Evolutionary conservation across 2,329 filamentous ascomycete genomes (phyloP), one percentile per base, ranked within the genome.

Genomic region (Diaporthe citriasiana): DNA sequence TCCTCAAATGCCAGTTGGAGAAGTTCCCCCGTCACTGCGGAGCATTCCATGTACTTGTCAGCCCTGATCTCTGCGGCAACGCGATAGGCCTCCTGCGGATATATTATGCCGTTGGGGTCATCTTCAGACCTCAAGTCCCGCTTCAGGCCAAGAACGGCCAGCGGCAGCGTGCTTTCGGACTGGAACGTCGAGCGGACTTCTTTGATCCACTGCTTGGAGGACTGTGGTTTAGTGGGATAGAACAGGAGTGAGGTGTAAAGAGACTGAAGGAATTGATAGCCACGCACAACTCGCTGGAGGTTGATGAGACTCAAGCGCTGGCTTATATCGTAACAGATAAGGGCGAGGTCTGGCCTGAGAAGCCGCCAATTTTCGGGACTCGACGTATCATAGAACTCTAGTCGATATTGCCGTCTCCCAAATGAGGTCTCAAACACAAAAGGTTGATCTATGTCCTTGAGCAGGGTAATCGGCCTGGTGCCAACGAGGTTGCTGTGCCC

Each of bases 1-100:
- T 92, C 90, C 79, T 92, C 89, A 78, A 91, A 90, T 7, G 87
- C 88, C 77, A 89, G 82, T 77, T 85, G 83, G 57, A 92, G 79
- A 70, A 92, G 84, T 82, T 91, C 89, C 22, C 90, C 90, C 4
- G 89, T 91, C 63, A 87, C 82, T 9, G 90, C 89, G 1, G 89
- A 91, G 81, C 90, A 92, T 78, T 92, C 90, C 79, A 91, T 87
- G 77, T 92, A 92, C 76, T 88, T 88, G 80, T 92, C 90, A 60
- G 86, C 89, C 70, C 90, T 83, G 84, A 92, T 85, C 76, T 87
- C 85, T 78, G 91, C 89, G 30, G 90, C 87, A 68, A 87, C 80
- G 35, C 84, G 84, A 78, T 90, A 89, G 1, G 85, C 90, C 80
- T 92, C 90, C 75, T 92, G 87, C 15, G 90, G 90, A 75, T 90